Evolutionary conservation across 1,139 yeast species (phyloP).

Genomic region (Lodderomyces margitis): DNA sequence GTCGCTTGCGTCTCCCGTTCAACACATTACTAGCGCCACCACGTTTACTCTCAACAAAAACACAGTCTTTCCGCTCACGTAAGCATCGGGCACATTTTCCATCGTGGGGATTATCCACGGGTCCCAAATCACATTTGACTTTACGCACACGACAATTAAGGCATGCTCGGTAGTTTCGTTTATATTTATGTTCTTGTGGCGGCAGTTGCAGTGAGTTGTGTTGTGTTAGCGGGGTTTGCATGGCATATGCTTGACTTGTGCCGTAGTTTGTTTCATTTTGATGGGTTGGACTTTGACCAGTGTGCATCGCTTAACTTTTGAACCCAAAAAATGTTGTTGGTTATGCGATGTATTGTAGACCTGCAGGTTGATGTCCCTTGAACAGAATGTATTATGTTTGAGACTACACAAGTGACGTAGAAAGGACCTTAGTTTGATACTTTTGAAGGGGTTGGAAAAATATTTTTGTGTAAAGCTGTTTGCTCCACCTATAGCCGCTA

Average conservation of each 20-base stretch:
- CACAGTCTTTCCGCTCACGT: conserved; percentile 78
- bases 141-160: conserved; percentile 78
- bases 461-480: background rate
- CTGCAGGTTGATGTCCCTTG: background rate
- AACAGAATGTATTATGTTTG: background rate
- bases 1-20: conserved; percentile 32
- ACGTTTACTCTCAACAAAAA: conserved; percentile 63
- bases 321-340: background rate
- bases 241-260: background rate
- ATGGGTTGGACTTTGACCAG: background rate
- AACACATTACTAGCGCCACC: conserved; percentile 53
- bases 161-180: conserved; percentile 79
- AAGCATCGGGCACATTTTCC: conserved; percentile 87
- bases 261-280: background rate
- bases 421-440: background rate
- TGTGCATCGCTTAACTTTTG: background rate
- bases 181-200: conserved; percentile 27
- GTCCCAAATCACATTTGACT: conserved; percentile 82
- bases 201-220: background rate
- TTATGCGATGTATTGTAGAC: background rate
- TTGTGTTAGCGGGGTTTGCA: background rate
- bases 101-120: conserved; percentile 65
- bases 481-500: conserved; percentile 6
- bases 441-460: background rate
- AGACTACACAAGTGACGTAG: no score